phyloP scores from a whole-genome alignment of 164 flowering plant species.

The Macadamia tetraphylla region DNA sequence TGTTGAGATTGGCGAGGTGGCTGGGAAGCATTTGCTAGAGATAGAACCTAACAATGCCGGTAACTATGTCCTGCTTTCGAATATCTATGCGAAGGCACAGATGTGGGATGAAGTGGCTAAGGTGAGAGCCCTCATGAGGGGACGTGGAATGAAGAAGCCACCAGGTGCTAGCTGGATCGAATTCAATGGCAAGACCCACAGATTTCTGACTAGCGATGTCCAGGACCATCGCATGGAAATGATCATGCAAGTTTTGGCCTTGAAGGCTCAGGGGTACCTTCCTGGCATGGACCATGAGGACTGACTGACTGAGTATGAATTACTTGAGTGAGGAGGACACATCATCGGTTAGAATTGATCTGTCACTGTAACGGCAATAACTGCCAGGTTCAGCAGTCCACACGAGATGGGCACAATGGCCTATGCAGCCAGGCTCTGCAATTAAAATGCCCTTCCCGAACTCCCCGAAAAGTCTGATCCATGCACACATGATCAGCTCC shows the following conservation, averaged over 20 bases:
- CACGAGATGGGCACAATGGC: too few relatives aligned
- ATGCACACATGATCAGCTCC: constrained; percentile 16
- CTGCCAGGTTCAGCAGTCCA: too few relatives aligned
- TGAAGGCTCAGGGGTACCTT: constrained; percentile 15
- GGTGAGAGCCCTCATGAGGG: constrained; percentile 18
- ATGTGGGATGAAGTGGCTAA: constrained; percentile 14
- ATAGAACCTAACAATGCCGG: constrained; percentile 23
- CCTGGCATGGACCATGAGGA: constrained; percentile 5
- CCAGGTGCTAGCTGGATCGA: constrained; percentile 23
- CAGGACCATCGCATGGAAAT: constrained; percentile 3
- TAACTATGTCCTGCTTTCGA: constrained; percentile 20
- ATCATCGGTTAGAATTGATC: too few relatives aligned
- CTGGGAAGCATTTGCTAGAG: constrained; percentile 14
- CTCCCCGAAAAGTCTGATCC: constrained; percentile 5
- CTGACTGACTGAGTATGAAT: not conserved
- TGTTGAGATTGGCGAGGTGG: constrained; percentile 18
- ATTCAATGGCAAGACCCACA: constrained; percentile 8
- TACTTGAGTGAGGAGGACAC: too few relatives aligned
- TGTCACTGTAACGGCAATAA: too few relatives aligned
- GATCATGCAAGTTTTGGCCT: constrained; percentile 12
- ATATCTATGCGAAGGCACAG: constrained; percentile 18
- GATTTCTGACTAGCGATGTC: constrained; percentile 8
- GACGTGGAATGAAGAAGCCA: constrained; percentile 10
- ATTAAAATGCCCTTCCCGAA: constrained; percentile 21
- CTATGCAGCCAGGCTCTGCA: too few relatives aligned